These are phyloP conservation scores for Ilex paraguariensis DNA, from an alignment of 305 asterid species.

Conservation along the genomic window DNA sequence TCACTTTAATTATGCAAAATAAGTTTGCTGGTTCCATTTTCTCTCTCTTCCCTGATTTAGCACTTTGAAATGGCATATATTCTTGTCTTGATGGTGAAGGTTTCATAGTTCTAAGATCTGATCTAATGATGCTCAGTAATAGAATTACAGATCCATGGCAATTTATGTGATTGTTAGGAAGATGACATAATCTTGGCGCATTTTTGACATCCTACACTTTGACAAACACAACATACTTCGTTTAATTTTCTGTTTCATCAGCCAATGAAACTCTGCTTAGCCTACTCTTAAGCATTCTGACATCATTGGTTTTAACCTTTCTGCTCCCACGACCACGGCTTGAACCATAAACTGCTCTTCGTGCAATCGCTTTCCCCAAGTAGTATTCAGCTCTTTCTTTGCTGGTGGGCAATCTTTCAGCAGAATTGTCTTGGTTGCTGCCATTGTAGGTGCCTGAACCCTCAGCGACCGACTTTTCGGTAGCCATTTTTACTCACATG, in stretches of 20 bases:
- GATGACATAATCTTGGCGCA: no score
- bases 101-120: no score
- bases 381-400: constrained; percentile 19
- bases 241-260: constrained; percentile 22
- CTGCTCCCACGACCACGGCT: constrained; percentile 27
- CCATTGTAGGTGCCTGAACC: constrained; percentile 15
- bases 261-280: constrained; percentile 52
- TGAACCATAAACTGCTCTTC: constrained; percentile 40
- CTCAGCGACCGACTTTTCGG: constrained; percentile 25
- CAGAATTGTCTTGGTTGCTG: constrained; percentile 14
- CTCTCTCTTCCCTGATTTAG: no score
- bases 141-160: no score
- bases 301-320: constrained; percentile 25
- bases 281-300: constrained; percentile 32
- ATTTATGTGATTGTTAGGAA: no score
- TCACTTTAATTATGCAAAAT: no score
- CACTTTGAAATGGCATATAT: no score
- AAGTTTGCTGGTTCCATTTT: no score
- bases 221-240: not conserved
- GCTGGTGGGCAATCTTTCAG: constrained; percentile 2
- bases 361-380: constrained; percentile 41
- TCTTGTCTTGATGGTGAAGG: no score
- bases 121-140: no score
- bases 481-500: constrained; percentile 22
- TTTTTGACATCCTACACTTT: no score